Percentiles rank a stretch among this genome's conserved stretches.
phyloP scores from a whole-genome alignment of 164 flowering plant species.

The Magnolia kwangsiensis region DNA sequence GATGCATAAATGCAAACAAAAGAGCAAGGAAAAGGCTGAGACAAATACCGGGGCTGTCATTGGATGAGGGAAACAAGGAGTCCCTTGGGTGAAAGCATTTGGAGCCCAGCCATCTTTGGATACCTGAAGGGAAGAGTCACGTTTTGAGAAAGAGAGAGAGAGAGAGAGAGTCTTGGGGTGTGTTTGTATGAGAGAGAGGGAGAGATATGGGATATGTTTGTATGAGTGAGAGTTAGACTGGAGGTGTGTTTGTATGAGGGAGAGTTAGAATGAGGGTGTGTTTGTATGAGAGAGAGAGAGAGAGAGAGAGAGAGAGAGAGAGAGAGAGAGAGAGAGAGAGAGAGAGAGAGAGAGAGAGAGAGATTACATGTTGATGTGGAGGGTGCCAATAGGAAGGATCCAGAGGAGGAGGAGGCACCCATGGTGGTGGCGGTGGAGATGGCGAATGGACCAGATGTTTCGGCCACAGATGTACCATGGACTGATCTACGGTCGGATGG shows the following conservation, averaged over 20 bases:
- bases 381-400: slow-evolving; percentile 64
- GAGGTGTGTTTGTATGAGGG: too few species aligned
- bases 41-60: slow-evolving; percentile 36
- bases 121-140: neutral
- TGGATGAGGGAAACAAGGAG: slow-evolving; percentile 59
- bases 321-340: neutral
- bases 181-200: too few species aligned
- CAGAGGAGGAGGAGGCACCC: slow-evolving; percentile 16
- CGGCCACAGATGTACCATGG: slow-evolving; percentile 71
- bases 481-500: slow-evolving; percentile 69
- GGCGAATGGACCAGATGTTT: slow-evolving; percentile 47
- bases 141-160: neutral
- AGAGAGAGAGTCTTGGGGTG: neutral
- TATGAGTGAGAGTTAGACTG: too few species aligned
- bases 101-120: slow-evolving; percentile 29
- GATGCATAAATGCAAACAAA: neutral
- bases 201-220: too few species aligned
- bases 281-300: neutral
- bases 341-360: slow-evolving; percentile 10
- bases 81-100: slow-evolving; percentile 45
- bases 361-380: slow-evolving; percentile 27
- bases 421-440: slow-evolving; percentile 21
- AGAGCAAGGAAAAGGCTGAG: slow-evolving; percentile 1
- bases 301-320: neutral
- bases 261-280: too few species aligned